phyloP scores from a whole-genome alignment of 441 rosid genomes.

The Erodium texanum region DNA sequence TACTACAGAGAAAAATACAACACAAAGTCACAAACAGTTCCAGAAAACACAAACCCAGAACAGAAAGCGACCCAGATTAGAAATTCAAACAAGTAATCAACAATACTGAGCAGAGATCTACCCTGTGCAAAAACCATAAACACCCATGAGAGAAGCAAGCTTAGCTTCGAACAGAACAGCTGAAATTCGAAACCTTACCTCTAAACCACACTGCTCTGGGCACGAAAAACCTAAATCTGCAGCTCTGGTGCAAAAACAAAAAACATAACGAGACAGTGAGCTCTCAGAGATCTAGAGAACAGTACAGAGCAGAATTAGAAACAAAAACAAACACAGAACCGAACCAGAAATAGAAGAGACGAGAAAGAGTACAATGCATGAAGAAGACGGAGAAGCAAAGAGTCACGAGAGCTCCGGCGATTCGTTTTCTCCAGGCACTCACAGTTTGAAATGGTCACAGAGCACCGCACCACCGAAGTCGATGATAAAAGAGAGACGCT shows the following conservation, averaged over 20 bases:
- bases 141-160: neutral
- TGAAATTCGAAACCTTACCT: neutral
- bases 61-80: neutral
- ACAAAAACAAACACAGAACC: neutral
- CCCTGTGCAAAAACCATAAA: neutral
- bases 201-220: neutral
- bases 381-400: neutral
- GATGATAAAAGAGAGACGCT: neutral
- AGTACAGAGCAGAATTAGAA: neutral
- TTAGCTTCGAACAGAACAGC: neutral
- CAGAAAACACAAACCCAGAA: constrained; percentile 1
- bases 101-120: too few relatives aligned
- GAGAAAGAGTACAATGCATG: neutral
- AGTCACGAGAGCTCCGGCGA: neutral
- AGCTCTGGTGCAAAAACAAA: neutral
- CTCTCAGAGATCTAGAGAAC: neutral
- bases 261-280: neutral
- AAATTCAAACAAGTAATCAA: neutral
- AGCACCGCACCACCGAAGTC: neutral
- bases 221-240: constrained; percentile 1
- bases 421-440: neutral
- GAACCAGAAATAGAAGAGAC: neutral
- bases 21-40: neutral
- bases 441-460: neutral
- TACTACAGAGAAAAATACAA: neutral